Evolutionary conservation across 768 basidiomycete genomes (phyloP).

Genomic region (Kockovaella imperatae): DNA sequence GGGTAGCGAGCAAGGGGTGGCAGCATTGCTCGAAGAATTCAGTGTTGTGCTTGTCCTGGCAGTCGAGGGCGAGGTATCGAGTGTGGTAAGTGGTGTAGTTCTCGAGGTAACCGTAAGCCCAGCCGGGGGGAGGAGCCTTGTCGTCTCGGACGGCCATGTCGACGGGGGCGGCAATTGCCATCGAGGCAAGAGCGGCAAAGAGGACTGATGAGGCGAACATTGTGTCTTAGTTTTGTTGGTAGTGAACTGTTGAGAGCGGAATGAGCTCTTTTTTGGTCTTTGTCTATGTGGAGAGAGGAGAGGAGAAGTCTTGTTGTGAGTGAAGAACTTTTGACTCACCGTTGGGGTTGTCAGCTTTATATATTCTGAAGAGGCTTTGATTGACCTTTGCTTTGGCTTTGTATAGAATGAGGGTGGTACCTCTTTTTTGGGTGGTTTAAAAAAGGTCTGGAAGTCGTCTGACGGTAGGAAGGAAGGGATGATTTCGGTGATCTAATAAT

Average conservation of each 20-base stretch:
- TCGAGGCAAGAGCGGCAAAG: conserved; percentile 13
- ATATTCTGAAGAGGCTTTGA: too few relatives aligned
- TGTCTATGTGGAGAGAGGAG: neutral
- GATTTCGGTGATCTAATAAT: too few relatives aligned
- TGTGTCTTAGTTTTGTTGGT: neutral
- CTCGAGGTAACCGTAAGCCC: conserved; percentile 42
- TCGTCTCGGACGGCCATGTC: conserved; percentile 16
- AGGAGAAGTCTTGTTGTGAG: too few relatives aligned
- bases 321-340: too few relatives aligned
- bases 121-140: conserved; percentile 21
- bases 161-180: conserved; percentile 24
- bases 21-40: conserved; percentile 60
- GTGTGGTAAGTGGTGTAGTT: conserved; percentile 49
- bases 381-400: too few relatives aligned
- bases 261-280: conserved; percentile 4
- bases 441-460: too few relatives aligned
- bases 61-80: conserved; percentile 57
- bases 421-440: too few relatives aligned
- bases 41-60: conserved; percentile 49
- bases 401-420: too few relatives aligned
- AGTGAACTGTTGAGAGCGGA: neutral
- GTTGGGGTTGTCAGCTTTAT: too few relatives aligned
- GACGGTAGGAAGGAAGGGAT: too few relatives aligned
- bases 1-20: conserved; percentile 59
- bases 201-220: conserved; percentile 9